phyloP scores from a whole-genome alignment of 495 filamentous ascomycete species.

The Aspergillus hancockii region DNA sequence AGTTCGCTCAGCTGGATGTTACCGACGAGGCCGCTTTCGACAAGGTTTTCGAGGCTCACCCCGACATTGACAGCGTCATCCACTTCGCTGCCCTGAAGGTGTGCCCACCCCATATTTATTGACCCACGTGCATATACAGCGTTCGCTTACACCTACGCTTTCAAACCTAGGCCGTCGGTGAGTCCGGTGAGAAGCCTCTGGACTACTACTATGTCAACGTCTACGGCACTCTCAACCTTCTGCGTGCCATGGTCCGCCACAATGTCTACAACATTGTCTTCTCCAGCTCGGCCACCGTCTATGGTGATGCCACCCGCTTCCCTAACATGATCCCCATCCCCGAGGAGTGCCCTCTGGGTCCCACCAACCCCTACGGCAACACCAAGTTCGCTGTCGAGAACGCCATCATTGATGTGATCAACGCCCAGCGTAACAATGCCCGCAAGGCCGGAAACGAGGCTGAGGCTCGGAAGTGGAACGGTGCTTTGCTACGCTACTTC shows the following conservation, averaged over 20 bases:
- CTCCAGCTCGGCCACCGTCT: conserved; percentile 94
- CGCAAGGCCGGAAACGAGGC: conserved; percentile 74
- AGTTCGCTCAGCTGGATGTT: conserved; percentile 84
- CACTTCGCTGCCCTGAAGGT: conserved; percentile 98
- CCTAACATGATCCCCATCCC: conserved; percentile 99
- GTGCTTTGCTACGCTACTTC: conserved; percentile 91
- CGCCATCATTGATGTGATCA: conserved; percentile 88
- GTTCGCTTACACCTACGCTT: conserved; percentile 8
- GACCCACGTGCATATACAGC: neutral
- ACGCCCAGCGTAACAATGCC: conserved; percentile 80
- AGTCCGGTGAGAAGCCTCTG: conserved; percentile 90
- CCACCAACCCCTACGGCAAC: conserved; percentile 95
- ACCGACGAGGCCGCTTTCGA: conserved; percentile 82
- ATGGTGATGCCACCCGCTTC: conserved; percentile 95
- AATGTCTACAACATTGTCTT: conserved; percentile 97
- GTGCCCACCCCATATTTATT: conserved; percentile 24
- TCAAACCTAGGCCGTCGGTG: conserved; percentile 79
- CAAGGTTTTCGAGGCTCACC: conserved; percentile 84
- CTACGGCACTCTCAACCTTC: conserved; percentile 84
- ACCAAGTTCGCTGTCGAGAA: conserved; percentile 90
- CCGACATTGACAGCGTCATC: conserved; percentile 94
- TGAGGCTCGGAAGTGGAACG: conserved; percentile 80
- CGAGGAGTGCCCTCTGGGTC: conserved; percentile 90
- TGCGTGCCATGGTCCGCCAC: conserved; percentile 83
- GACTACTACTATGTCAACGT: conserved; percentile 99